Base-by-base conservation (phyloP, 1,139 yeast species). In the Debaryomycetaceae sp. region DNA sequence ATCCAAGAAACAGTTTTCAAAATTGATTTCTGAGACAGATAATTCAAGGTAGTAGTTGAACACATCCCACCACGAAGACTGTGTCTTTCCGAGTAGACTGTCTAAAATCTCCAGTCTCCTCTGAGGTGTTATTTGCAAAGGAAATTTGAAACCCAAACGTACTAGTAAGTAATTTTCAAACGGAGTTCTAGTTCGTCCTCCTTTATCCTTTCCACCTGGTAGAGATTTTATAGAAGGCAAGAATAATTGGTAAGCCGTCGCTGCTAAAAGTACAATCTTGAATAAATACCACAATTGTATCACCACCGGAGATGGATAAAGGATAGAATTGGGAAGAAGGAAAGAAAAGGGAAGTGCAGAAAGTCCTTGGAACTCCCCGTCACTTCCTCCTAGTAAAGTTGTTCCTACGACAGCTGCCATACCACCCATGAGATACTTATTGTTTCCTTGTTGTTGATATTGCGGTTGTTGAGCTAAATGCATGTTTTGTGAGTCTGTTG, bases 321-420 rank as follows among this genome's bases (percentile, higher is more conserved):
- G 40, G 6, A 65, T 36, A 2, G 58, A 44, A 34, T 42, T 35
- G 9, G 72, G 69, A 31, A 67, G 51, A 16, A 58, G 49, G 15
- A 45, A 46, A 6, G 55, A 47, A 37, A 67, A 51, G 22, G 75
- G 75, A 22, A 68, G 45, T 1, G 67, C 65, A 8, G 67, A 54
- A 52, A 70, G 56, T 4, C 75, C 73, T 45, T 69, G 61, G 53
- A 67, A 67, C 45, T 69, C 74, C 37, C 57, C 56, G 5, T 63
- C 61, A 7, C 62, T 61, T 15, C 67, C 65, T n/a, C 61, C 61
- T 39, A 71, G 63, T 40, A 69, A 55, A 1, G 75, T 65, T 3
- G 75, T 66, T 13, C 81, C 83, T 61, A 76, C 62, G 43, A 78
- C 68, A 8, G 77, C 67, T 26, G 81, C 78, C 71, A 78, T 67